These are phyloP conservation scores for Sporothrix sp. DNA, from an alignment of 2,329 filamentous ascomycete species.

Conservation along the genomic window DNA sequence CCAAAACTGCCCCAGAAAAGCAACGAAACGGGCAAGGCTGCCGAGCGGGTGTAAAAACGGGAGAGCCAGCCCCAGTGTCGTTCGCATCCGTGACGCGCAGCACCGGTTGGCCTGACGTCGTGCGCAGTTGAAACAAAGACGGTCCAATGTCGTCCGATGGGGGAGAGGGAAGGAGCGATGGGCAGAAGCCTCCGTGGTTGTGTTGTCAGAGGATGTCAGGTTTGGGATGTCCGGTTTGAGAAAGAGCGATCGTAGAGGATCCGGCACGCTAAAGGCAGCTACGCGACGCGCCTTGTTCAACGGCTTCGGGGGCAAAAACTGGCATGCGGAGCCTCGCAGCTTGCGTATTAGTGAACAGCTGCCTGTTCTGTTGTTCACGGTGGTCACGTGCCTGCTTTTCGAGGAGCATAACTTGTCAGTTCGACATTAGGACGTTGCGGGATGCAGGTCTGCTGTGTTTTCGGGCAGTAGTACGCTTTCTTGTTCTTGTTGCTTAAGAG, in stretches of 20 bases:
- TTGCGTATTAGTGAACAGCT: too few species aligned
- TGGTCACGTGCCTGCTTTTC: too few species aligned
- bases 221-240: background rate
- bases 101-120: too few species aligned
- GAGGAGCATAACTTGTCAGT: too few species aligned
- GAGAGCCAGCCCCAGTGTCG: too few species aligned
- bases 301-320: background rate
- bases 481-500: too few species aligned
- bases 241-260: background rate
- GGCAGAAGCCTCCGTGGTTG: background rate
- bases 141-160: background rate
- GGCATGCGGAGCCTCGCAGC: too few species aligned
- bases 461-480: too few species aligned
- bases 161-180: background rate
- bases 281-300: conserved; percentile 1
- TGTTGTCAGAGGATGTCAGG: background rate
- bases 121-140: background rate
- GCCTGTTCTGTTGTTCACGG: too few species aligned
- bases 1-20: conserved; percentile 3
- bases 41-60: background rate
- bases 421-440: too few species aligned
- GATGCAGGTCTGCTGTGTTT: too few species aligned
- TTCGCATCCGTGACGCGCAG: background rate
- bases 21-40: conserved; percentile 4
- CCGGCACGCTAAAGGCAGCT: background rate